Base-by-base conservation (phyloP, 108 stramenopile genomes). In the Stephanodiscus triporus region DNA sequence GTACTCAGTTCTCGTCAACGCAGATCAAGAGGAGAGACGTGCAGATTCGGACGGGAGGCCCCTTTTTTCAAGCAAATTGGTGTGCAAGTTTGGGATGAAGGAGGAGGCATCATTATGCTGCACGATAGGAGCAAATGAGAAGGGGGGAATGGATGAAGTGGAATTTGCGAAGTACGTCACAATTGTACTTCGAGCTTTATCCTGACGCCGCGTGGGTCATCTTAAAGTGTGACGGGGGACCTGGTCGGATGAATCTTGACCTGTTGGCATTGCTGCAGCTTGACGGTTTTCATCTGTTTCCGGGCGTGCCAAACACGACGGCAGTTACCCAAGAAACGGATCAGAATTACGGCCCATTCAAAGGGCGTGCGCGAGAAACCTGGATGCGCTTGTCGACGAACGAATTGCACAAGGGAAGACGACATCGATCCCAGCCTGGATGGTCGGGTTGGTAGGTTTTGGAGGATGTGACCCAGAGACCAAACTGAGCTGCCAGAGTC, bases 301-400 rank as follows among this genome's bases (percentile, higher is more conserved):
- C 53, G 23, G 58, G 57, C 16, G 69, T 70, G 6, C 69, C 69
- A 42, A 70, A 59, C 20, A 60, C 69, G 6, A 70, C 56, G 11
- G 56, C 57, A 38, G 43, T 67, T 20, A 29, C 58, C 8, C 56
- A 70, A 58, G 69, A 70, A 43, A 59, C 58, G 14, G 69, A 70
- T 27, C 34, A 59, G 26, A 70, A 60, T 34, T 70, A 59, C 22
- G 63, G 72, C 55, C 59, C 59, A 29, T 71, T 71, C 45, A 71
- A 60, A 42, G 34, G 29, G 22, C 38, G 10, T 71, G 36, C 32
- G 22, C 2, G 2, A 49, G 11, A 19, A 71, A 60, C 42, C 59
- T 71, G 2, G 58, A 59, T 14, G 10, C 0, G 11, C 0, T 61
- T 14, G 22, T 47, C n/a, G n/a, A 36, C 2, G 10, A 49, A 32